phyloP scores from a whole-genome alignment of 495 filamentous ascomycete species.

The Parachaetomium inaequale region DNA sequence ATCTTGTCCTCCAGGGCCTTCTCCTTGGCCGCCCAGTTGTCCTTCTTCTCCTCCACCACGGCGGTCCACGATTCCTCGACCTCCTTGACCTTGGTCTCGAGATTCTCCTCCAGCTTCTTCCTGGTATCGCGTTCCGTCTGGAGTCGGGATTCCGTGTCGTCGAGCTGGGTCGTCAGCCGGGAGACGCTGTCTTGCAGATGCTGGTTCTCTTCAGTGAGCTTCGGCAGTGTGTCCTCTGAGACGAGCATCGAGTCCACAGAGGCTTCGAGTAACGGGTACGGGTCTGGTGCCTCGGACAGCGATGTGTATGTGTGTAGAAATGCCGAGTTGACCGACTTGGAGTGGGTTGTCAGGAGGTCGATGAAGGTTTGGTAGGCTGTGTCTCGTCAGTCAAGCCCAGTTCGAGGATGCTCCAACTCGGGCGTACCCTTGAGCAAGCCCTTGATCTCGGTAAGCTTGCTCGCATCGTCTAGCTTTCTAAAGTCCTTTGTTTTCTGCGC shows the following conservation, averaged over 20 bases:
- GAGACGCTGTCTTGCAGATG: conserved; percentile 75
- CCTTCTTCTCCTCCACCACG: conserved; percentile 89
- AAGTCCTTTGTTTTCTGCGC: conserved; percentile 99
- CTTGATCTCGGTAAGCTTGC: conserved; percentile 85
- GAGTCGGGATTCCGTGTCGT: conserved; percentile 72
- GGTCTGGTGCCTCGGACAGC: conserved; percentile 91
- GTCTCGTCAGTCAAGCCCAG: conserved; percentile 15
- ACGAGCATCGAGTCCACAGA: conserved; percentile 89
- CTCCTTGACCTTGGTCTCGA: conserved; percentile 76
- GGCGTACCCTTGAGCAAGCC: conserved; percentile 72
- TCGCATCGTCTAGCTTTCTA: conserved; percentile 86
- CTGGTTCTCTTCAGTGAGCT: conserved; percentile 79
- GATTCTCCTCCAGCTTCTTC: conserved; percentile 68
- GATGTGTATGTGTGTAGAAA: conserved; percentile 91
- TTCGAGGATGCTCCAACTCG: neutral
- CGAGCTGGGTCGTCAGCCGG: conserved; percentile 85
- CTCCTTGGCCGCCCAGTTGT: conserved; percentile 96
- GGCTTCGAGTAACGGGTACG: conserved; percentile 92
- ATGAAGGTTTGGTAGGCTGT: conserved; percentile 95
- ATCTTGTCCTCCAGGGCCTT: conserved; percentile 86
- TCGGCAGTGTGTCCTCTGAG: conserved; percentile 86
- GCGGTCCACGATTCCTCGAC: conserved; percentile 87
- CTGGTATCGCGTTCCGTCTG: conserved; percentile 68
- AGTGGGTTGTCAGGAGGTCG: conserved; percentile 89
- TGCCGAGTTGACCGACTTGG: conserved; percentile 84